These are phyloP conservation scores for Saccharum spontaneum DNA, from an alignment of 176 grass and related monocot species.

Conservation along the genomic window DNA sequence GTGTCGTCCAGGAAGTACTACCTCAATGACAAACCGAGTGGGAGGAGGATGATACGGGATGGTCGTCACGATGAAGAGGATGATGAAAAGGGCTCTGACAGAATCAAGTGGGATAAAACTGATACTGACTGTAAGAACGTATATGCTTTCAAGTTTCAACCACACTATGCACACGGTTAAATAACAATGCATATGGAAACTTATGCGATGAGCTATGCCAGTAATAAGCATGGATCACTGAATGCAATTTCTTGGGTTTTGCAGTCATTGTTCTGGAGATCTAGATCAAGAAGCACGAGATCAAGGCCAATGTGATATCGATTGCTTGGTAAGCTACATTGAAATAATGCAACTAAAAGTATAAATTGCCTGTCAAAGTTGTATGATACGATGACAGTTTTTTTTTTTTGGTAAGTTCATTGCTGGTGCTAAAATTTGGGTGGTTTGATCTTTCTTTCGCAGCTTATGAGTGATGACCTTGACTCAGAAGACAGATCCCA, in stretches of 20 bases:
- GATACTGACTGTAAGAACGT: slow-evolving; percentile 87
- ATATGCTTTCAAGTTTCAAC: background rate
- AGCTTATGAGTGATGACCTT: slow-evolving; percentile 4
- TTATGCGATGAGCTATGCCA: background rate
- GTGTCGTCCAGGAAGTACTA: slow-evolving; percentile 65
- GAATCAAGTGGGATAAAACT: slow-evolving; percentile 90
- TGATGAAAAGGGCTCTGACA: slow-evolving; percentile 41
- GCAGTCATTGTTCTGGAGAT: slow-evolving; percentile 98
- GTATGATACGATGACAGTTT: background rate
- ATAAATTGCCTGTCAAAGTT: no score
- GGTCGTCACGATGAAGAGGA: slow-evolving; percentile 29
- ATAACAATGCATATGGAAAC: background rate
- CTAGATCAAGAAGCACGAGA: slow-evolving; percentile 25
- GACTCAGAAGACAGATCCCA: background rate
- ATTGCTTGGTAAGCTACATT: background rate
- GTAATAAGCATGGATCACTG: background rate
- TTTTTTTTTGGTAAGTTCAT: background rate
- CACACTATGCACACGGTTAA: background rate
- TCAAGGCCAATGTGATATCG: background rate
- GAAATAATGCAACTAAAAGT: background rate
- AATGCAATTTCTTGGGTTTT: background rate
- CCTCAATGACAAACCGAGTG: slow-evolving; percentile 56
- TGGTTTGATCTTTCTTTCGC: background rate
- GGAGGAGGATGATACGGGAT: slow-evolving; percentile 31
- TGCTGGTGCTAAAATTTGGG: background rate